Base-by-base conservation (phyloP, 2,329 filamentous ascomycete genomes). In the Sclerotinia sclerotiorum region DNA sequence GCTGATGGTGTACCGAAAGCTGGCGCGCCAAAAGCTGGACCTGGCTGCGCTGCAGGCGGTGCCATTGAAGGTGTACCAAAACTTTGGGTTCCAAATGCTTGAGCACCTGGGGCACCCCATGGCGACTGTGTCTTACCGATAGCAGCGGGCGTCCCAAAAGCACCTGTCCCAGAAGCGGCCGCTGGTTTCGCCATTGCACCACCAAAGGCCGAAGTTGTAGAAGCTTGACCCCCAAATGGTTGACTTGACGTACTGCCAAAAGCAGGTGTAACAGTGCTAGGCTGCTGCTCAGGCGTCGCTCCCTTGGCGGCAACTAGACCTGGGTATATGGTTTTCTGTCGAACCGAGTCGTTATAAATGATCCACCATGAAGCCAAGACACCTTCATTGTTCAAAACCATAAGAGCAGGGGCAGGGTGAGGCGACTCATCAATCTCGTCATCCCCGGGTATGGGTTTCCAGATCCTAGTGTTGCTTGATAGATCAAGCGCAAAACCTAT, bases 351-450 rank as follows among this genome's bases (percentile, higher is more conserved):
- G 48, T 90, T 87, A 80, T 97, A 97, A 27, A 98, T 86, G 55
- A 98, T 81, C 92, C 94, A 97, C 93, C 94, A 99, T 17, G 88
- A 85, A 57, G 87, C 88, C 21, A 99, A 82, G 13, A 97, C 81
- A 72, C 95, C 95, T 75, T 97, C 92, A 72, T 97, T 90, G 70
- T 96, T 98, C 21, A 99, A 82, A 42, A 93, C 85, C 84, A 95
- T 90, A 54, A 97, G 83, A 15, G 89, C 92, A 7, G 95, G 95
- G 11, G 98, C 80, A 17, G 95, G 94, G 1, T 87, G 88, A 0
- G 89, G 85, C 5, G 93, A 96, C 74, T 94, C 86, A 44, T 90
- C 85, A 58, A 96, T 87, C 39, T 63, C 57, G 75, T 97, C 90
- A 71, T 95, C 90, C 0, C 87, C 85, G 27, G 87, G 87, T 69